These are phyloP conservation scores for Limonium bicolor DNA, from an alignment of 148 eudicot genomes.

Conservation along the genomic window DNA sequence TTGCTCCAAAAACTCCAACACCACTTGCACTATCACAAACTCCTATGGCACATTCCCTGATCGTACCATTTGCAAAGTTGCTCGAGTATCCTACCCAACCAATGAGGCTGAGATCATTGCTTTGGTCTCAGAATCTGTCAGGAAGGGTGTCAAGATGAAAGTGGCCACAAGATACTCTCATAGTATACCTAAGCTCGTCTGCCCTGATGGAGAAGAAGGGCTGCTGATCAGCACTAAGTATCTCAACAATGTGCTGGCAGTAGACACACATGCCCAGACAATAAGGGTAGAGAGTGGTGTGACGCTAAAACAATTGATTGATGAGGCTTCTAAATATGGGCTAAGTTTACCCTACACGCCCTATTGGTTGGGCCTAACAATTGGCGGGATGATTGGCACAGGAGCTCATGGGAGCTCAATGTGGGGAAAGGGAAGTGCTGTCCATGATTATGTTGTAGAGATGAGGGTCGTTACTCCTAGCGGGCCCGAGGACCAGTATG, in stretches of 20 bases:
- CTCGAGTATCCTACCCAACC: constrained; percentile 31
- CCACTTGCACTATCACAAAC: constrained; percentile 52
- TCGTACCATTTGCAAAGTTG: constrained; percentile 32
- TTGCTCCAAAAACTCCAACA: constrained; percentile 13
- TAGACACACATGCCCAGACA: constrained; percentile 12
- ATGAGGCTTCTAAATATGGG: constrained; percentile 35
- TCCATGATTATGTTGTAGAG: constrained; percentile 51
- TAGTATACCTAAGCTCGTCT: constrained; percentile 53
- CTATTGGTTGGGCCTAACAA: constrained; percentile 71
- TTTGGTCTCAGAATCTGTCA: constrained; percentile 28
- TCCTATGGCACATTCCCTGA: constrained; percentile 58
- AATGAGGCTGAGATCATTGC: constrained; percentile 42
- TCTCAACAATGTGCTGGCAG: constrained; percentile 17
- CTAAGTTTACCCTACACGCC: constrained; percentile 63
- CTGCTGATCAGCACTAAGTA: constrained; percentile 54
- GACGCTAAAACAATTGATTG: constrained; percentile 35
- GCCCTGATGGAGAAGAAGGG: constrained; percentile 45
- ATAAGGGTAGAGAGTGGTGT: constrained; percentile 44
- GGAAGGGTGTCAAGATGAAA: constrained; percentile 29
- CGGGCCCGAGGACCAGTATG: constrained; percentile 26
- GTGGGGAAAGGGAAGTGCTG: constrained; percentile 56
- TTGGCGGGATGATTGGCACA: constrained; percentile 56
- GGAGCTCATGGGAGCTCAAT: constrained; percentile 80
- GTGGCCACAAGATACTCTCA: constrained; percentile 47
- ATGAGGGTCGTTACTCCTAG: constrained; percentile 45